Conservation (phyloP, 148 eudicot genomes). For the Heliosperma pusillum region DNA sequence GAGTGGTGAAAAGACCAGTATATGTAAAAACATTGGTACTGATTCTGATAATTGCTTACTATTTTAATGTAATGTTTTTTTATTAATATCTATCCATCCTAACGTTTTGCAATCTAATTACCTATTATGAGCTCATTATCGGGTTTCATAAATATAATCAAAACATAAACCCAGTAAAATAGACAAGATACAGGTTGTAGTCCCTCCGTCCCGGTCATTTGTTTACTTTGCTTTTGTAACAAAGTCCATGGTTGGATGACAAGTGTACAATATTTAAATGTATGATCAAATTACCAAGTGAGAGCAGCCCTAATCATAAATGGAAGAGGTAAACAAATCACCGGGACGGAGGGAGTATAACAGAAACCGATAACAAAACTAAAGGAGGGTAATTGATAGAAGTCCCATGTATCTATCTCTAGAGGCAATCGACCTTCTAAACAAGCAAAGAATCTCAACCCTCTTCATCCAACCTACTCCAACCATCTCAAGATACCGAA, state of each 20-base stretch:
- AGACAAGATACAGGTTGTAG: background rate
- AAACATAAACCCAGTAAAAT: background rate
- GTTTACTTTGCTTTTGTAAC: too few relatives aligned
- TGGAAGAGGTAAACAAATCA: too few relatives aligned
- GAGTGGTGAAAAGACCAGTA: too few relatives aligned
- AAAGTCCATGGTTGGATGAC: too few relatives aligned
- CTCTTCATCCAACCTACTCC: background rate
- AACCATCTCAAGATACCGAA: background rate
- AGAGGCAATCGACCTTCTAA: background rate
- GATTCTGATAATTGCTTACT: too few relatives aligned
- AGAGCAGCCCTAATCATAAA: too few relatives aligned
- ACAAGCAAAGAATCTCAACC: background rate
- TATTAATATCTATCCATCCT: background rate
- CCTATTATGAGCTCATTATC: background rate
- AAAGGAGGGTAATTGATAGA: background rate
- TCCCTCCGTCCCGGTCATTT: too few relatives aligned
- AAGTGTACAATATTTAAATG: too few relatives aligned
- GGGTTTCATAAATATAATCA: background rate
- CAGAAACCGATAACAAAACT: background rate
- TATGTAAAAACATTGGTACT: too few relatives aligned
- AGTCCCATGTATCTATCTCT: background rate
- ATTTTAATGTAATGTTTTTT: too few relatives aligned
- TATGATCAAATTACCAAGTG: too few relatives aligned
- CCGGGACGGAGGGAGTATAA: too few relatives aligned
- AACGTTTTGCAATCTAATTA: background rate